Evolutionary conservation across 2,329 filamentous ascomycete species (phyloP).

Genomic region (Epichloe festucae): DNA sequence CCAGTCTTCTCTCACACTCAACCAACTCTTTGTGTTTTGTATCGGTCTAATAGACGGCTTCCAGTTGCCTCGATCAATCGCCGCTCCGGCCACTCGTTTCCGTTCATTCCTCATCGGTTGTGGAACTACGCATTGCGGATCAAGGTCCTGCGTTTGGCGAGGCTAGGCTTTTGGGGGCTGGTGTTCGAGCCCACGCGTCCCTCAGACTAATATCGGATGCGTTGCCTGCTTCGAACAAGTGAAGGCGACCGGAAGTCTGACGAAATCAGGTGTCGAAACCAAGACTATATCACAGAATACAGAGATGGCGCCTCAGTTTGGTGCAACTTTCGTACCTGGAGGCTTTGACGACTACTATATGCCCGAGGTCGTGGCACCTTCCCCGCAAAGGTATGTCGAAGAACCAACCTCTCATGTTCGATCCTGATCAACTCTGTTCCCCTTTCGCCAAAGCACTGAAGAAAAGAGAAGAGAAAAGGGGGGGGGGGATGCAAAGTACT

Average conservation of each 20-base stretch:
- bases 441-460: background rate
- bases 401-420: background rate
- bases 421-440: no score
- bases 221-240: background rate
- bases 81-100: background rate
- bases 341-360: slow-evolving; percentile 48
- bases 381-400: slow-evolving; percentile 40
- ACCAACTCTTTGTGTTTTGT: background rate
- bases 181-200: background rate
- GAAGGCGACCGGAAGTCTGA: background rate
- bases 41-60: background rate
- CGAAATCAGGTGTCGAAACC: background rate
- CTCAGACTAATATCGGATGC: no score
- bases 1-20: background rate
- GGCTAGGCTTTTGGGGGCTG: background rate
- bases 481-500: background rate
- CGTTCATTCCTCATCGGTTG: background rate
- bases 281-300: slow-evolving; percentile 11
- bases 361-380: slow-evolving; percentile 45
- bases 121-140: background rate
- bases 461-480: background rate
- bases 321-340: slow-evolving; percentile 46
- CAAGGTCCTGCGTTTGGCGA: background rate
- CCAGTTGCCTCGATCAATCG: background rate
- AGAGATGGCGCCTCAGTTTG: slow-evolving; percentile 22